Percentiles rank a stretch among this genome's conserved stretches.
phyloP scores from a whole-genome alignment of 2,329 filamentous ascomycete species.

The Ascochyta rabiei region DNA sequence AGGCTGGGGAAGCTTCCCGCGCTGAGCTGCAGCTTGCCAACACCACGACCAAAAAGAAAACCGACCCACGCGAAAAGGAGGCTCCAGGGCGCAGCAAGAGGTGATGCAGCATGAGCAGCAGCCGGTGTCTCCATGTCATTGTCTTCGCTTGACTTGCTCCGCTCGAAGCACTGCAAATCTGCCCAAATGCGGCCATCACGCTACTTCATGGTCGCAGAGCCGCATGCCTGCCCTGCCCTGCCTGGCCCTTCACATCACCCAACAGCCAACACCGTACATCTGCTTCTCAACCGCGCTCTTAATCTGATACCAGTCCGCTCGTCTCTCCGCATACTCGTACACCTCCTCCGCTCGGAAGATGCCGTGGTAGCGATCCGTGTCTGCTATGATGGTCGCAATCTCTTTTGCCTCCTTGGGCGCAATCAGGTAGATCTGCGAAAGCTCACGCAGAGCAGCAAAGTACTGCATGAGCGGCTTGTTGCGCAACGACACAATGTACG shows the following conservation, averaged over 20 bases:
- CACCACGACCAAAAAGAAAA: constrained; percentile 1
- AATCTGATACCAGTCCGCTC: constrained; percentile 94
- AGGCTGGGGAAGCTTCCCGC: constrained; percentile 14
- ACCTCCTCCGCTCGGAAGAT: constrained; percentile 96
- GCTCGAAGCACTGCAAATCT: constrained; percentile 12
- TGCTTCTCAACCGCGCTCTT: constrained; percentile 88
- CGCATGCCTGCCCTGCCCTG: constrained; percentile 3
- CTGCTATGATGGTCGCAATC: constrained; percentile 92
- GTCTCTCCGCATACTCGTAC: constrained; percentile 91
- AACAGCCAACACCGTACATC: constrained; percentile 95
- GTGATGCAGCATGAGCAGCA: neutral
- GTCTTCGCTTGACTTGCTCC: constrained; percentile 16
- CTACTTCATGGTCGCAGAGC: constrained; percentile 14
- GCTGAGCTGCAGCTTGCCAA: constrained; percentile 14
- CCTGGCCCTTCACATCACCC: constrained; percentile 75
- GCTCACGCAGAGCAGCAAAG: constrained; percentile 87
- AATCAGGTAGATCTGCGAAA: constrained; percentile 95
- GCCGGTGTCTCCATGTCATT: neutral
- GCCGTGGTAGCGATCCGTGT: constrained; percentile 85
- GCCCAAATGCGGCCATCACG: constrained; percentile 23
- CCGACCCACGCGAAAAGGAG: neutral
- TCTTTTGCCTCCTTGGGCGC: constrained; percentile 87
- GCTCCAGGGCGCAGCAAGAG: neutral
- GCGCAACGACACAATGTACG: constrained; percentile 79
- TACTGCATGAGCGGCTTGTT: constrained; percentile 87